These are phyloP conservation scores for Ceratonia siliqua DNA, from an alignment of 306 rosid genomes.

Conservation along the genomic window DNA sequence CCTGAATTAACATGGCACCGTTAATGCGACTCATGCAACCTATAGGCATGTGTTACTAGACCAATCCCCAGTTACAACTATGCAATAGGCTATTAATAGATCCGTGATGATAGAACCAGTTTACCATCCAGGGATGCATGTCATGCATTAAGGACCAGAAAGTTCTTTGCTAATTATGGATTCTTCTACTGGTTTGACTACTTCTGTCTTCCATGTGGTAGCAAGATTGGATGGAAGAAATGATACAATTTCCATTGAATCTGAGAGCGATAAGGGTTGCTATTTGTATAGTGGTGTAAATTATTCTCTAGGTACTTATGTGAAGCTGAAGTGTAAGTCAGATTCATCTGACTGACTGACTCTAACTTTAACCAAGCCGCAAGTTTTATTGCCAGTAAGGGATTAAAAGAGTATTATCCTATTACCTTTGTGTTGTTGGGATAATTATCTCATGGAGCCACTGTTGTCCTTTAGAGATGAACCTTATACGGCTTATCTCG, in stretches of 20 bases:
- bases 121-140: slow-evolving; percentile 47
- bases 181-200: slow-evolving; percentile 11
- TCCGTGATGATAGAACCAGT: slow-evolving; percentile 50
- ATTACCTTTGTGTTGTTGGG: slow-evolving; percentile 57
- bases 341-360: neutral
- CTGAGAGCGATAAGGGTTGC: slow-evolving; percentile 41
- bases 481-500: slow-evolving; percentile 49
- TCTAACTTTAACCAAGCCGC: slow-evolving; percentile 36
- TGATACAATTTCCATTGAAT: slow-evolving; percentile 45
- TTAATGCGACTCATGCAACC: slow-evolving; percentile 43
- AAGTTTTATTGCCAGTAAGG: slow-evolving; percentile 43
- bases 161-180: slow-evolving; percentile 30
- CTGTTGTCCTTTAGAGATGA: slow-evolving; percentile 50
- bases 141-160: slow-evolving; percentile 42
- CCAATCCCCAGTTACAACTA: neutral
- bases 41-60: slow-evolving; percentile 41
- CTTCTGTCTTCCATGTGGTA: slow-evolving; percentile 39
- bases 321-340: slow-evolving; percentile 45
- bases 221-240: slow-evolving; percentile 51
- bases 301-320: neutral
- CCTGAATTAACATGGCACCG: slow-evolving; percentile 42
- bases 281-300: slow-evolving; percentile 40
- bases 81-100: slow-evolving; percentile 31
- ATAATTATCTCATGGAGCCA: slow-evolving; percentile 49
- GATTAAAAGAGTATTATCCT: slow-evolving; percentile 54